Percentiles rank a stretch among this genome's conserved stretches.
These are phyloP conservation scores for bread wheat (Triticum aestivum) DNA, from an alignment of 176 grass and related monocot species.

Conservation along the genomic window DNA sequence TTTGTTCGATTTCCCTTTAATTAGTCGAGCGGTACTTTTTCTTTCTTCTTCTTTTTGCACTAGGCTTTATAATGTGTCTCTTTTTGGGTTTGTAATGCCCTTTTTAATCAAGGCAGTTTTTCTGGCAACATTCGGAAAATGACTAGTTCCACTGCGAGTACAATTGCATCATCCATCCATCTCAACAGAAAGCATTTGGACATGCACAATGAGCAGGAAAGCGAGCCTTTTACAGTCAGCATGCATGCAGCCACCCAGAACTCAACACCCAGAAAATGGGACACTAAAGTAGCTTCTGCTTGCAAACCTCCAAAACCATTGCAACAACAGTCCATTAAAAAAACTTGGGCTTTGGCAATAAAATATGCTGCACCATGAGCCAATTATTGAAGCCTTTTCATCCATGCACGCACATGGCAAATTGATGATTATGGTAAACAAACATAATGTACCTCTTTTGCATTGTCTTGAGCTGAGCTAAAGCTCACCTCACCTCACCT, in stretches of 20 bases:
- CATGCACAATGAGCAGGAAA: not conserved
- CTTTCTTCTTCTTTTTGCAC: too few species aligned
- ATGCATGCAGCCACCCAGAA: not conserved
- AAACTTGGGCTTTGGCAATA: not conserved
- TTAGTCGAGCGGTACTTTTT: too few species aligned
- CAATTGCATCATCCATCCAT: not conserved
- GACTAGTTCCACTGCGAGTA: not conserved
- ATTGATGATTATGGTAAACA: not conserved
- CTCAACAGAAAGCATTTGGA: not conserved
- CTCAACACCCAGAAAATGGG: not conserved
- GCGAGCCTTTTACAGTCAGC: slow-evolving; percentile 23
- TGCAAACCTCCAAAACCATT: not conserved
- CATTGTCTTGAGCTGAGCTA: slow-evolving; percentile 2
- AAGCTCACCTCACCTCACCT: slow-evolving; percentile 12
- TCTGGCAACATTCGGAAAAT: too few species aligned
- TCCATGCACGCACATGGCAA: slow-evolving; percentile 22
- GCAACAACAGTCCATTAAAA: not conserved
- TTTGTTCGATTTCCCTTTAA: too few species aligned
- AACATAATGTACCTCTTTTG: not conserved
- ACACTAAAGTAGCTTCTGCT: not conserved
- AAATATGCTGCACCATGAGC: not conserved
- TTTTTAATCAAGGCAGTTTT: too few species aligned
- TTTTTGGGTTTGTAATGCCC: too few species aligned
- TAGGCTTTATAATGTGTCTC: too few species aligned
- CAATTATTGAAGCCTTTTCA: slow-evolving; percentile 46